Evolutionary conservation across 176 grass and related monocot species (phyloP), one percentile per base, ranked within the genome.

Genomic region (Oryza punctata): DNA sequence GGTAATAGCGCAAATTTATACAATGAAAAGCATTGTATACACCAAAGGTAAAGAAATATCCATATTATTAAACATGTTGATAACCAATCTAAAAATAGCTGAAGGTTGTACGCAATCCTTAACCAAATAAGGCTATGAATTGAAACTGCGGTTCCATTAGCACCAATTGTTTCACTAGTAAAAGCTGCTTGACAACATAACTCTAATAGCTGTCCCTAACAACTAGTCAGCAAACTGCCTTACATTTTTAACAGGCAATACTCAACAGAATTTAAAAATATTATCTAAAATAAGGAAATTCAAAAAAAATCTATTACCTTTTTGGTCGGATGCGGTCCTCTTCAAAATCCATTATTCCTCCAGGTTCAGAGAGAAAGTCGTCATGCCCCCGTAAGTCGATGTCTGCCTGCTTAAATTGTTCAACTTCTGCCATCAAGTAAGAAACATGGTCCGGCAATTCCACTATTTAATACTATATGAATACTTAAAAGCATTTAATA

Each of bases 261-360:
- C 35, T 73, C n/a, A 9, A 10, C 18, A 88, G 28, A 84, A 30
- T 46, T 49, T 52, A 64, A 10, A 47, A 14, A 28, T 78, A 50
- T 38, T 57, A 46, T 6, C 25, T 70, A 50, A 72, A 57, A 68
- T 47, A 74, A 50, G 38, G 64, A 89, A 60, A 0, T 21, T 1
- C 72, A 26, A 14, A 2, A 54, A 64, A 72, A 80, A 66, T 46
- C 30, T 30, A 28, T 77, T 90, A 99, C 97, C 97, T 99, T 87
- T 99, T 99, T 69, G 97, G 80, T 63, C 97, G 93, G 75, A 92
- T 45, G 57, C 97, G 97, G 82, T 99, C 97, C 80, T 99, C 97
- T 91, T 99, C 97, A 89, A 90, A 93, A 82, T 99, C 97, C 93
- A 99, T 96, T 79, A 99, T 86, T 90, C 91, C 97, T 88, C 89